These are phyloP conservation scores for Zasmidium cellare DNA, from an alignment of 2,329 filamentous ascomycete genomes.

Conservation along the genomic window DNA sequence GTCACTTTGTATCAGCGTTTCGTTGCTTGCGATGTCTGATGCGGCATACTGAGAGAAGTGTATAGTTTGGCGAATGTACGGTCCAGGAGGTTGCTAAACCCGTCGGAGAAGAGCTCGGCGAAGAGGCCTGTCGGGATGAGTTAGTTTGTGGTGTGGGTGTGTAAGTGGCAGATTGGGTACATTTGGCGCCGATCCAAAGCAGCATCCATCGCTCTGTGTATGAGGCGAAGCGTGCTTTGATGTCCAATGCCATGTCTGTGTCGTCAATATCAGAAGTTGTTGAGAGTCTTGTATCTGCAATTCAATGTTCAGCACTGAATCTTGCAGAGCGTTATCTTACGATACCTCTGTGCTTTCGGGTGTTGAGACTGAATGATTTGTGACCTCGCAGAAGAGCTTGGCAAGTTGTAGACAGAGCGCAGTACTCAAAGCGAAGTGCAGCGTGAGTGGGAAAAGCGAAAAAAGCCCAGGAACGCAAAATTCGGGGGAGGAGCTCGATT, in stretches of 20 bases:
- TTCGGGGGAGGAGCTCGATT: not conserved
- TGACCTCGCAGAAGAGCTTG: no score
- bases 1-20: no score
- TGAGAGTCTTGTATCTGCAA: no score
- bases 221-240: not conserved
- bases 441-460: not conserved
- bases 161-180: not conserved
- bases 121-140: not conserved
- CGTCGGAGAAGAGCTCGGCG: not conserved
- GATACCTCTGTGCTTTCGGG: no score
- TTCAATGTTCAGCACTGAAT: no score
- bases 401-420: no score
- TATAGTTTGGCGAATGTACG: not conserved
- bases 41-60: not conserved
- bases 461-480: not conserved
- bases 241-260: not conserved
- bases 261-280: no score
- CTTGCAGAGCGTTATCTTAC: no score
- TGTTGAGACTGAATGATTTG: no score
- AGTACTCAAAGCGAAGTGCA: not conserved
- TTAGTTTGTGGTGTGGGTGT: not conserved
- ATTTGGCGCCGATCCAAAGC: not conserved
- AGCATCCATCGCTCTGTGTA: not conserved
- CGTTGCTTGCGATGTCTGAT: no score
- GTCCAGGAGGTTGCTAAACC: not conserved